phyloP scores from a whole-genome alignment of 371 early-diverging fungal genomes.

The Mortierella polycephala region DNA sequence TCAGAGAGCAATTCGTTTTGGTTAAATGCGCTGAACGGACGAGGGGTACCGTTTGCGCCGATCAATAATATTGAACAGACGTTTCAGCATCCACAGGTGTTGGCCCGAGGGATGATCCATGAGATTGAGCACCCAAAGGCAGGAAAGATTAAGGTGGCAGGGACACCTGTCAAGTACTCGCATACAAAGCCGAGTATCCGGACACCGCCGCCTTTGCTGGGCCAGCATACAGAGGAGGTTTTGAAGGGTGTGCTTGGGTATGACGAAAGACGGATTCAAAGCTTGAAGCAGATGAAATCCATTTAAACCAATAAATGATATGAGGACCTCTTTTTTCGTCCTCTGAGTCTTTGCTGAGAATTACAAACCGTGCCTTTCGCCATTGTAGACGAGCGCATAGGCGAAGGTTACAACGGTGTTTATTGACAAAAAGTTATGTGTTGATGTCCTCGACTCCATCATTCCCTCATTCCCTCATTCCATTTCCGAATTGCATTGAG shows the following conservation, averaged over 20 bases:
- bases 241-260: conserved; percentile 71
- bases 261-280: conserved; percentile 52
- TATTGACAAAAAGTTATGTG: too few relatives aligned
- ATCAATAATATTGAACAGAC: conserved; percentile 88
- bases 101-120: conserved; percentile 80
- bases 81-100: conserved; percentile 89
- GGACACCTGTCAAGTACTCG: conserved; percentile 85
- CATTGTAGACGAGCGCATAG: too few relatives aligned
- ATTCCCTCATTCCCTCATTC: background rate
- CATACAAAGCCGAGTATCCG: conserved; percentile 73
- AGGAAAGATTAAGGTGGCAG: conserved; percentile 82
- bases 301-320: background rate
- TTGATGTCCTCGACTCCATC: too few relatives aligned
- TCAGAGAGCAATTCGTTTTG: conserved; percentile 67
- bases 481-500: too few relatives aligned
- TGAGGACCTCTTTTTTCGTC: background rate
- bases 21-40: conserved; percentile 71
- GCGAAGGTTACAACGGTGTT: too few relatives aligned
- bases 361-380: background rate
- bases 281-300: conserved; percentile 18
- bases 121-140: conserved; percentile 84
- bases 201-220: conserved; percentile 86
- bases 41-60: conserved; percentile 86
- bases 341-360: background rate
- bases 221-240: conserved; percentile 87